Evolutionary conservation across 768 basidiomycete species (phyloP), one percentile per base, ranked within the genome.

Genomic region (Russula foetens): DNA sequence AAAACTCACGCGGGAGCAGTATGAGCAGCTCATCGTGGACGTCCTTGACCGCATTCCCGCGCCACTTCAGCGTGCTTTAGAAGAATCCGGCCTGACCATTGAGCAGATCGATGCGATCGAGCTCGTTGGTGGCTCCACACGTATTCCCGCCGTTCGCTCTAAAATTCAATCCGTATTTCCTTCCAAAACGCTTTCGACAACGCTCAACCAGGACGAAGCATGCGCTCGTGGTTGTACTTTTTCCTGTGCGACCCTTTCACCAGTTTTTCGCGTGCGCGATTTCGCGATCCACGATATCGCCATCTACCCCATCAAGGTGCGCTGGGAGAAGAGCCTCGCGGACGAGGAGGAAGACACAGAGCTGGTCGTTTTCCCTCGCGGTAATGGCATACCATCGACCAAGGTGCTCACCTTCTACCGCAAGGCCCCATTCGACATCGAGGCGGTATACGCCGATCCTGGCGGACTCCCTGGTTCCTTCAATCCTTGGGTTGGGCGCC

Each of bases 191-290:
- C 86, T 98, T 66, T 89, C 83, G 19, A 88, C 87, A 67, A 98
- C 97, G 33, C 85, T 96, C 71, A 99, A 98, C 80, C 92, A 95
- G 76, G 97, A 98, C 67, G 97, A 98, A 77, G 95, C 97, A 61
- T 81, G 94, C 67, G 93, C 92, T 9, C 91, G 96, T 47, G 97
- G 96, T 44, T 90, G 94, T 53, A 98, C 97, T 57, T 97, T 99
- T 73, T 85, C 93, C 39, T 98, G 96, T 71, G 96, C 97, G 29
- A 92, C 92, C 79, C 87, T 97, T 66, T 97, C 94, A 33, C 97
- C 97, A 67, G 86, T 94, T 54, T 99, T 98, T 90, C 90, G 92
- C 65, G 96, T 98, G 35, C 89, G 94, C 66, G 95, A 98, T 63
- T 99, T 99, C 80, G 79, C 84, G 69, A 77, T 93, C 61, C 82